phyloP scores from a whole-genome alignment of 305 asterid species.

The Fraxinus albicans region DNA sequence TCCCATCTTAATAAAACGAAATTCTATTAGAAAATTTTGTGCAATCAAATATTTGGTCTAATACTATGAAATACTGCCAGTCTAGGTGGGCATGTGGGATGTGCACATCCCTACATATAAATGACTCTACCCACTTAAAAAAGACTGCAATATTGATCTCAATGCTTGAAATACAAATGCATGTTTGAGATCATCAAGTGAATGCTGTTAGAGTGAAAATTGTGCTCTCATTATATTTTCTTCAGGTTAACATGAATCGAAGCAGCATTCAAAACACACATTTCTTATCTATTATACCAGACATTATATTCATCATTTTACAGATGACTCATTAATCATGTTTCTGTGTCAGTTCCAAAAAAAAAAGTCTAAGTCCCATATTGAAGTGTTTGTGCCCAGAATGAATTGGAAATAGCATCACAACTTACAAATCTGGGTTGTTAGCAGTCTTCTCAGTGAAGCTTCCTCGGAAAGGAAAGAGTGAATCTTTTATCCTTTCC shows the following conservation, averaged over 20 bases:
- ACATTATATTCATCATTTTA: background rate
- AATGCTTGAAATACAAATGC: background rate
- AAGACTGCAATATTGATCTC: background rate
- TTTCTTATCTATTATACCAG: background rate
- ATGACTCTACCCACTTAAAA: background rate
- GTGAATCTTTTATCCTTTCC: conserved; percentile 88
- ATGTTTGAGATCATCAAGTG: background rate
- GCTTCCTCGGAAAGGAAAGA: conserved; percentile 83
- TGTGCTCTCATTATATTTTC: background rate
- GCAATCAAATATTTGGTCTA: background rate
- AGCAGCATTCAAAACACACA: background rate
- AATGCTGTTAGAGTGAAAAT: background rate
- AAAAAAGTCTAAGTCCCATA: conserved; percentile 7
- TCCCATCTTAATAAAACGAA: background rate
- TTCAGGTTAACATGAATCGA: background rate
- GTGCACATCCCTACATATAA: background rate
- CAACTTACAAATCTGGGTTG: conserved; percentile 86
- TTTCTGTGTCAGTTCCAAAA: background rate
- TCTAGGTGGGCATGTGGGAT: background rate
- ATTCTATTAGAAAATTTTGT: background rate
- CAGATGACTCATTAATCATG: background rate
- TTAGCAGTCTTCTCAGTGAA: conserved; percentile 82
- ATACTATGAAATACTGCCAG: background rate
- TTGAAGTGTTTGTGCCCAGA: background rate
- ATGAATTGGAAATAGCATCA: conserved; percentile 2